phyloP scores from a whole-genome alignment of 202 grass and related monocot species.

The Schoenoplectus triqueter region DNA sequence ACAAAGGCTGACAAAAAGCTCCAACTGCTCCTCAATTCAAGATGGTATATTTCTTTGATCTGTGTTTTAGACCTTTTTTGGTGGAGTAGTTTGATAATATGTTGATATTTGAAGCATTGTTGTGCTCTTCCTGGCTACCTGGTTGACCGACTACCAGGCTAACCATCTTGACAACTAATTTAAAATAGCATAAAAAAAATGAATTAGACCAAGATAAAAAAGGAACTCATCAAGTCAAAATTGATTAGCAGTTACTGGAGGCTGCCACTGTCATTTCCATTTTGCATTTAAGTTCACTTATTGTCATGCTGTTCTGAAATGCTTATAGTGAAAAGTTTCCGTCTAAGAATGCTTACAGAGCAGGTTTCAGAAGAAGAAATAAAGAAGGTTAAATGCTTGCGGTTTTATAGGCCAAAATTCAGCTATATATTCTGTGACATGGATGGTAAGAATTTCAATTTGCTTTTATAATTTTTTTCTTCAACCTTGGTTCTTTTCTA shows the following conservation, averaged over 20 bases:
- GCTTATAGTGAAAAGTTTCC: constrained; percentile 40
- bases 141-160: background rate
- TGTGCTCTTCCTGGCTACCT: background rate
- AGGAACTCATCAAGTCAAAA: constrained; percentile 8
- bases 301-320: background rate
- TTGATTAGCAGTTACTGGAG: background rate
- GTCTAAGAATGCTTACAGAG: constrained; percentile 78
- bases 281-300: constrained; percentile 4
- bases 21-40: constrained; percentile 45
- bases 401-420: constrained; percentile 98
- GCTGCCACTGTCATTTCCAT: background rate
- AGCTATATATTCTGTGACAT: constrained; percentile 96
- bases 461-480: constrained; percentile 31
- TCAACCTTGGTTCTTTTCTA: constrained; percentile 29
- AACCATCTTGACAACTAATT: background rate
- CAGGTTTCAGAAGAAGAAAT: constrained; percentile 47
- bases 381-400: constrained; percentile 63
- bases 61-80: constrained; percentile 24
- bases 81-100: constrained; percentile 38
- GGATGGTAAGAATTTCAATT: constrained; percentile 66
- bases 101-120: constrained; percentile 41
- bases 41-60: constrained; percentile 55
- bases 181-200: background rate
- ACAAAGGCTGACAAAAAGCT: constrained; percentile 57
- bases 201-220: background rate